Conservation (phyloP, 2,329 filamentous ascomycete species). For the Phaeosphaeriaceae sp. region DNA sequence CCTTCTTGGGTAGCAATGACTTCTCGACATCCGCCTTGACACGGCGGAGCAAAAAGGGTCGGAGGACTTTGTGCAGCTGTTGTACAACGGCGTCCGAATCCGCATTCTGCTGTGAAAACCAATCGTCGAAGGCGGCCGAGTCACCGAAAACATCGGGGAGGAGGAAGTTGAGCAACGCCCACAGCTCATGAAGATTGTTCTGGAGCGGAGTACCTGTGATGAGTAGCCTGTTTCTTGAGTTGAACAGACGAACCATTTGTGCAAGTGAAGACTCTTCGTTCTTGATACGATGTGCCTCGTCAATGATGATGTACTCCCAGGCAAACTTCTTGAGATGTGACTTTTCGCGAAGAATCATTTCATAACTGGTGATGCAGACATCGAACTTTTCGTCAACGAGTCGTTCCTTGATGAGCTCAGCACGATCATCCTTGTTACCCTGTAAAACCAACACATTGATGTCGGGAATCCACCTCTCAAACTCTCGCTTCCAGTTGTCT, state of each 20-base stretch:
- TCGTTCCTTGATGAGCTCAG: conserved; percentile 85
- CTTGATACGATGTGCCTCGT: conserved; percentile 98
- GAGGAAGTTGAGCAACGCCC: conserved; percentile 96
- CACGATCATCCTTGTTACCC: conserved; percentile 91
- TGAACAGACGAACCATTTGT: conserved; percentile 95
- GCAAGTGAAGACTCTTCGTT: conserved; percentile 97
- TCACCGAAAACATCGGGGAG: conserved; percentile 99
- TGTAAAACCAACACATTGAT: conserved; percentile 93
- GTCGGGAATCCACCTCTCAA: conserved; percentile 91
- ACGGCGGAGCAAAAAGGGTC: conserved; percentile 91
- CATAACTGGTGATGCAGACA: conserved; percentile 97
- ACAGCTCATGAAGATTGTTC: conserved; percentile 97
- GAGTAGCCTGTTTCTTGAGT: conserved; percentile 90
- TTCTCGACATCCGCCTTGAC: conserved; percentile 99
- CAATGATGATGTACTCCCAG: conserved; percentile 99
- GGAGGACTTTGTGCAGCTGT: conserved; percentile 89
- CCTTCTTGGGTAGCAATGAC: conserved; percentile 95
- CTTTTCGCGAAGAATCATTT: conserved; percentile 98
- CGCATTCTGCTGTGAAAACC: conserved; percentile 89
- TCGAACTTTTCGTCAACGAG: conserved; percentile 96
- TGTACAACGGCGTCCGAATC: conserved; percentile 97
- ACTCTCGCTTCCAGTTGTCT: conserved; percentile 98
- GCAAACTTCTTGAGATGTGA: conserved; percentile 94
- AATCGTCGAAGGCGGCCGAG: conserved; percentile 94
- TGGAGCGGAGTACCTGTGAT: conserved; percentile 97